These are phyloP conservation scores for Spongospora subterranea DNA, from an alignment of 208 protist species.

Conservation along the genomic window DNA sequence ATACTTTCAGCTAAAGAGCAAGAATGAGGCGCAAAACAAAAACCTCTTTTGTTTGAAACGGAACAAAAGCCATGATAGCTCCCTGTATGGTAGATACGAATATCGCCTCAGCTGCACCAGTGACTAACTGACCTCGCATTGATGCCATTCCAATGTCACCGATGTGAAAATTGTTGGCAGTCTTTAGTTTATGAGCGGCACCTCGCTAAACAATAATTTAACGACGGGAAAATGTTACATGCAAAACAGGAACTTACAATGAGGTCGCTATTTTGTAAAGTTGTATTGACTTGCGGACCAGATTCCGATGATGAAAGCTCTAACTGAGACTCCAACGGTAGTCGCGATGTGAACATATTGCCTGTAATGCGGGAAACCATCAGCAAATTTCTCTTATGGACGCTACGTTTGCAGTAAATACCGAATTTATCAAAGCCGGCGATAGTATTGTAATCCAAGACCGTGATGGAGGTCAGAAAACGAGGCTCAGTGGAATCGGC, in stretches of 20 bases:
- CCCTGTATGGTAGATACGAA: background rate
- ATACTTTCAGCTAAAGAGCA: background rate
- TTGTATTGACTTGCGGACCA: background rate
- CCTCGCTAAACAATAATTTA: constrained; percentile 14
- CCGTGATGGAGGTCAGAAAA: background rate
- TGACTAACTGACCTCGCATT: background rate
- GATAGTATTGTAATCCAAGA: constrained; percentile 65
- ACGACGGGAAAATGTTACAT: background rate
- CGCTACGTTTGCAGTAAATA: background rate
- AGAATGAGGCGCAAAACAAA: background rate
- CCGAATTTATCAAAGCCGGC: constrained; percentile 65
- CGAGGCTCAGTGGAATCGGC: constrained; percentile 39
- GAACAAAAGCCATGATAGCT: constrained; percentile 28
- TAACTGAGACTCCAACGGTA: background rate
- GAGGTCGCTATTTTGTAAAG: background rate
- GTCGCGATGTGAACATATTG: background rate
- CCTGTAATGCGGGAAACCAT: background rate
- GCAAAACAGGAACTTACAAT: background rate
- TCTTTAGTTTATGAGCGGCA: constrained; percentile 50
- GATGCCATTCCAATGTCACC: constrained; percentile 45
- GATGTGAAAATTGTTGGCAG: constrained; percentile 32
- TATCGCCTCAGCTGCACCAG: constrained; percentile 47
- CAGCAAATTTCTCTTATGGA: background rate
- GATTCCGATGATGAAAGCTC: constrained; percentile 11
- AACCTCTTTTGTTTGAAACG: constrained; percentile 58